phyloP scores from a whole-genome alignment of 768 basidiomycete species.

The Naganishia vaughanmartiniae region DNA sequence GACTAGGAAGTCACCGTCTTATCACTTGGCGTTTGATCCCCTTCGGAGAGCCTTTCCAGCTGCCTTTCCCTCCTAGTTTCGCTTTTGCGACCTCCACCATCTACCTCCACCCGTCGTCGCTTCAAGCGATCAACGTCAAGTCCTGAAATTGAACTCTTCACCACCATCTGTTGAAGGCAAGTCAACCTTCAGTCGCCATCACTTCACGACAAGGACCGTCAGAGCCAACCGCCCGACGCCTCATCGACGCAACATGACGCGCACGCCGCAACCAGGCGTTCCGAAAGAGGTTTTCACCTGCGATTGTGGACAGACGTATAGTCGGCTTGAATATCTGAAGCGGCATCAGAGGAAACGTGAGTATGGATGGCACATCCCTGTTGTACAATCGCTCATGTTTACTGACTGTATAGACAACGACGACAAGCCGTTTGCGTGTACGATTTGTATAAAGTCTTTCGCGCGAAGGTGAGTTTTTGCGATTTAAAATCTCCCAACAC shows the following conservation, averaged over 20 bases:
- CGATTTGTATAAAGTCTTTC: conserved; percentile 51
- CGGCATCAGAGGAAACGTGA: conserved; percentile 53
- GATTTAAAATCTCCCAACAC: neutral
- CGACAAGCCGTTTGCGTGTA: conserved; percentile 52
- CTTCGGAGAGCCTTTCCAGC: neutral
- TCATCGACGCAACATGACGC: neutral
- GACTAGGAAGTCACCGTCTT: too few species aligned
- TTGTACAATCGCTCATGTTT: neutral
- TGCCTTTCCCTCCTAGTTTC: neutral
- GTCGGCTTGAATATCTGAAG: conserved; percentile 53
- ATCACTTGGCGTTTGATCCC: too few species aligned
- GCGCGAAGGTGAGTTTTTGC: conserved; percentile 49
- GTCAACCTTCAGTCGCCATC: neutral
- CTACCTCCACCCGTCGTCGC: conserved; percentile 17
- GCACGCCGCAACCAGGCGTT: conserved; percentile 22
- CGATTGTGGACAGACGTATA: conserved; percentile 44
- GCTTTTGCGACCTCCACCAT: conserved; percentile 14
- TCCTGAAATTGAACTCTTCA: neutral
- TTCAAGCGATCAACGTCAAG: neutral
- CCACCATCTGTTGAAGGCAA: neutral
- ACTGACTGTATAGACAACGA: conserved; percentile 50
- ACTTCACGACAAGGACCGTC: neutral
- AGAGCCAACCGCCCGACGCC: neutral
- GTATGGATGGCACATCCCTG: conserved; percentile 23
- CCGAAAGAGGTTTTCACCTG: conserved; percentile 19